Conservation (phyloP, 2,329 filamentous ascomycete genomes). For the Epichloe gansuensis region DNA sequence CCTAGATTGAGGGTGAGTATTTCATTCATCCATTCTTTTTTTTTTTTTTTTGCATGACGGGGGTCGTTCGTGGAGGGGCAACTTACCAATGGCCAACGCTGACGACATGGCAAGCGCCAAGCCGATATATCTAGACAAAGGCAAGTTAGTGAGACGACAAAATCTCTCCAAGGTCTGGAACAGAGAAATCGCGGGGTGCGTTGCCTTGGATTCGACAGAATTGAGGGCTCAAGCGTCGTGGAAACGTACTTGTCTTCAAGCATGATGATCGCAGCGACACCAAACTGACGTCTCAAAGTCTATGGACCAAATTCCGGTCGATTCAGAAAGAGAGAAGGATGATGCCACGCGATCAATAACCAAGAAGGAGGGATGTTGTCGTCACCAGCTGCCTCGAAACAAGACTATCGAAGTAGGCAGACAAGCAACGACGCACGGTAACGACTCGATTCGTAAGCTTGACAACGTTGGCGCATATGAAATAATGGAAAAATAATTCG, state of each 20-base stretch:
- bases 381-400: not conserved
- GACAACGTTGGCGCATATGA: not conserved
- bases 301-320: not conserved
- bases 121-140: conserved; percentile 54
- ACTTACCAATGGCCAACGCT: conserved; percentile 63
- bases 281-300: not conserved
- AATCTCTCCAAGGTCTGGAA: no score
- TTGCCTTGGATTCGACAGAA: not conserved
- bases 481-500: not conserved
- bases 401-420: not conserved
- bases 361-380: not conserved
- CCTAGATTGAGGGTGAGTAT: conserved; percentile 36
- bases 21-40: not conserved
- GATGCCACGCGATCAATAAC: not conserved
- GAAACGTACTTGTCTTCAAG: conserved; percentile 27
- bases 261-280: conserved; percentile 14
- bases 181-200: not conserved
- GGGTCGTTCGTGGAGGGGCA: not conserved
- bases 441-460: not conserved
- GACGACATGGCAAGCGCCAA: conserved; percentile 63
- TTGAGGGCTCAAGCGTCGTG: not conserved
- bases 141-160: not conserved
- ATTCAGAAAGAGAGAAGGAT: not conserved
- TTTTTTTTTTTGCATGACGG: not conserved
- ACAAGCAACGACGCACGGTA: not conserved